These are phyloP conservation scores for Cutaneotrichosporon sp. DNA, from an alignment of 1,284 basidiomycete genomes.

Conservation along the genomic window DNA sequence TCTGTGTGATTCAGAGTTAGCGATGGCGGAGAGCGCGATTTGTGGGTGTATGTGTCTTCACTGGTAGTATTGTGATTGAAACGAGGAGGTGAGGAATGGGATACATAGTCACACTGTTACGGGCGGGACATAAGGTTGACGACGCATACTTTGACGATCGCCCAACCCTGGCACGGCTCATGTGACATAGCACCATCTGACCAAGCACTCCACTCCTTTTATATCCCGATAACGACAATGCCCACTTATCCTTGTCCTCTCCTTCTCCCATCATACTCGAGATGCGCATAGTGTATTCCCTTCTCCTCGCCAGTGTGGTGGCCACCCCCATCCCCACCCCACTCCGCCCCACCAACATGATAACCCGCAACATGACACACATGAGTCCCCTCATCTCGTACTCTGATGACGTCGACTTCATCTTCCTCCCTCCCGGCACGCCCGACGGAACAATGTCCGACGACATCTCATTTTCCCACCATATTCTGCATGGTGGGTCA, in stretches of 20 bases:
- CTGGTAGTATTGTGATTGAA: too few relatives aligned
- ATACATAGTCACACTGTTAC: too few relatives aligned
- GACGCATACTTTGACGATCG: too few relatives aligned
- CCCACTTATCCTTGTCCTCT: too few relatives aligned
- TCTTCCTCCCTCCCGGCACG: neutral
- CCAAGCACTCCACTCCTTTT: neutral
- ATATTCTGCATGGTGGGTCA: neutral
- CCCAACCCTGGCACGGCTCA: neutral
- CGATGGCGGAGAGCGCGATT: too few relatives aligned
- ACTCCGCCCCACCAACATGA: neutral
- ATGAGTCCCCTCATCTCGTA: conserved; percentile 5
- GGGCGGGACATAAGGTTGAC: too few relatives aligned
- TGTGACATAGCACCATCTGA: neutral
- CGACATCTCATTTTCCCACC: neutral
- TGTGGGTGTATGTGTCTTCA: too few relatives aligned
- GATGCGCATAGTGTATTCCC: neutral
- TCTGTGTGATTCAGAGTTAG: too few relatives aligned
- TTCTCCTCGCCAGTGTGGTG: neutral
- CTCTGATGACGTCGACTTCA: neutral
- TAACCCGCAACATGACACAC: conserved; percentile 2
- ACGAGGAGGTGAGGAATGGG: too few relatives aligned
- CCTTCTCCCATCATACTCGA: too few relatives aligned
- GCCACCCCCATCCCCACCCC: neutral
- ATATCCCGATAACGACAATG: too few relatives aligned
- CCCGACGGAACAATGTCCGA: neutral